Evolutionary conservation across 371 early-diverging fungal species (phyloP).

Genomic region (Mucor circinelloides): DNA sequence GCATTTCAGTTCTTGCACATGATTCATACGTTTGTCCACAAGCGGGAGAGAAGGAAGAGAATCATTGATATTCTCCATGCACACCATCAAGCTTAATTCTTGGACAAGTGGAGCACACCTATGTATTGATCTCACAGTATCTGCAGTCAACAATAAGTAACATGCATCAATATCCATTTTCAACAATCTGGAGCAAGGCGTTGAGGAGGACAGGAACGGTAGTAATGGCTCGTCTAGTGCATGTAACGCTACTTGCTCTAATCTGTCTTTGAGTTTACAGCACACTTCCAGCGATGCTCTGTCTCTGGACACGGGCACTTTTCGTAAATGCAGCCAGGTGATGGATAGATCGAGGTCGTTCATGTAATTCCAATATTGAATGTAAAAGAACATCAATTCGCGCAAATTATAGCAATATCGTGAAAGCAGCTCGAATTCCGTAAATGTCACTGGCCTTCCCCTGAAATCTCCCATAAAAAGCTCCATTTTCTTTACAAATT

Average conservation of each 20-base stretch:
- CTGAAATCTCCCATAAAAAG: background rate
- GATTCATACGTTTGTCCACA: background rate
- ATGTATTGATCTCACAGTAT: background rate
- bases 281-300: background rate
- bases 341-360: background rate
- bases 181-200: background rate
- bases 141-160: background rate
- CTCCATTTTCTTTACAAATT: background rate
- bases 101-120: background rate
- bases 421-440: conserved; percentile 21
- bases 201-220: background rate
- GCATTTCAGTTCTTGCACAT: background rate
- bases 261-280: background rate
- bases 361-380: conserved; percentile 9
- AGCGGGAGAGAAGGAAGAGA: background rate
- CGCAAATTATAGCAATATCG: conserved; percentile 8
- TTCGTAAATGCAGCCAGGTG: conserved; percentile 6
- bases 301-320: background rate
- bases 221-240: background rate
- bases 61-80: background rate
- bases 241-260: background rate
- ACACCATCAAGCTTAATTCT: background rate
- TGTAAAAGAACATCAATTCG: conserved; percentile 2
- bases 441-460: conserved; percentile 7
- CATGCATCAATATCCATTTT: background rate